Evolutionary conservation across 2,329 filamentous ascomycete species (phyloP).

Genomic region (Pseudocercospora eumusae): DNA sequence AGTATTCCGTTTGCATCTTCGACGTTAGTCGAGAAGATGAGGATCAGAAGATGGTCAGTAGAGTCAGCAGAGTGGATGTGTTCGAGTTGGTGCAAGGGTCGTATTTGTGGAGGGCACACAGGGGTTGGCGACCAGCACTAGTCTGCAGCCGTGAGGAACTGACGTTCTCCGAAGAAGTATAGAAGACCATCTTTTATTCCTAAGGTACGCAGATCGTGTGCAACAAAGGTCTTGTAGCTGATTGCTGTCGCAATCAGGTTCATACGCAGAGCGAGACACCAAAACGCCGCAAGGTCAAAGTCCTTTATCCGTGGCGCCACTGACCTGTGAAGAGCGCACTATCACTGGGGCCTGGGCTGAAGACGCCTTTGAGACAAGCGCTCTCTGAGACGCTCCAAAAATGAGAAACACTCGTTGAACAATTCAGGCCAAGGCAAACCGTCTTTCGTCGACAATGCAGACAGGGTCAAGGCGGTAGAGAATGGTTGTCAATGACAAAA

Average conservation of each 20-base stretch:
- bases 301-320: slow-evolving; percentile 5
- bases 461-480: not conserved
- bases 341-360: not conserved
- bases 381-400: not conserved
- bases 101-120: not conserved
- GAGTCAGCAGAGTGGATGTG: not conserved
- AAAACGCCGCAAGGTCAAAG: not conserved
- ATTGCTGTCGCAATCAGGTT: slow-evolving; percentile 1
- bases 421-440: not conserved
- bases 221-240: not conserved
- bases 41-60: slow-evolving; percentile 5
- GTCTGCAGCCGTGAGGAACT: not conserved
- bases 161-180: not conserved
- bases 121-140: not conserved
- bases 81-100: not conserved
- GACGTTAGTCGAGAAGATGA: not conserved
- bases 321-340: not conserved
- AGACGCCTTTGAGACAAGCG: not conserved
- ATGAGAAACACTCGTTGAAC: not conserved
- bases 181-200: not conserved
- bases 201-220: not conserved
- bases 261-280: slow-evolving; percentile 7
- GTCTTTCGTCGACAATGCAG: not conserved
- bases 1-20: not conserved
- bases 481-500: not conserved